A percentile compares a stretch with the other conserved stretches of the same genome.
These are phyloP conservation scores for Ceratocystis papillata DNA, from an alignment of 2,329 filamentous ascomycete genomes.

Conservation along the genomic window DNA sequence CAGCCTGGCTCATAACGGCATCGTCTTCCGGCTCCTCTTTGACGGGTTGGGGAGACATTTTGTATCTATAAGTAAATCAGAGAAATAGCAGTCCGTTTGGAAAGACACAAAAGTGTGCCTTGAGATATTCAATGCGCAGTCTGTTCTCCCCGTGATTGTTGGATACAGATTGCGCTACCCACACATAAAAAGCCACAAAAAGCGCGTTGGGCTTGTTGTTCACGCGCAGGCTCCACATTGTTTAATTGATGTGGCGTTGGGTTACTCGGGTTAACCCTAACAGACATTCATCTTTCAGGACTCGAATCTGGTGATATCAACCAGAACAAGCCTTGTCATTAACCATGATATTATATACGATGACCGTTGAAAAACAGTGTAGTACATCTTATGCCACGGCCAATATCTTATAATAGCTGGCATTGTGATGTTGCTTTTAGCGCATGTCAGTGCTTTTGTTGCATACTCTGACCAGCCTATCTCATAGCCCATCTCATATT, in stretches of 20 bases:
- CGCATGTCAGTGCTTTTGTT: not conserved
- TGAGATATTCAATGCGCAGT: too few relatives aligned
- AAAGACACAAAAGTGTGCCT: not conserved
- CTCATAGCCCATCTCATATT: not conserved
- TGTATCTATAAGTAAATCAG: not conserved
- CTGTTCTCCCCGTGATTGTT: too few relatives aligned
- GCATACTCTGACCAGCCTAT: not conserved
- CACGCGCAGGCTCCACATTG: slow-evolving; percentile 7
- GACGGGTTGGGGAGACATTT: slow-evolving; percentile 13
- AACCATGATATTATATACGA: too few relatives aligned
- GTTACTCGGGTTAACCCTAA: too few relatives aligned
- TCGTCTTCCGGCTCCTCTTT: slow-evolving; percentile 28
- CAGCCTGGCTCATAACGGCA: slow-evolving; percentile 33
- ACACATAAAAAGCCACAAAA: not conserved
- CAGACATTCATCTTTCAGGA: too few relatives aligned
- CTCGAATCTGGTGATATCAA: too few relatives aligned
- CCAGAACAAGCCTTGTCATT: too few relatives aligned
- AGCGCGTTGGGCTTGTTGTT: not conserved
- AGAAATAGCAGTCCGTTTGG: not conserved
- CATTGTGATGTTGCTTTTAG: not conserved
- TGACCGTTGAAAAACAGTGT: too few relatives aligned
- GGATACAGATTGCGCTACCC: too few relatives aligned
- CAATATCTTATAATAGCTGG: not conserved
- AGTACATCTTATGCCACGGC: not conserved
- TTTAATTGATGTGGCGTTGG: slow-evolving; percentile 18